These are phyloP conservation scores for Carex kokanica DNA, from an alignment of 176 grass and related monocot species.

Conservation along the genomic window DNA sequence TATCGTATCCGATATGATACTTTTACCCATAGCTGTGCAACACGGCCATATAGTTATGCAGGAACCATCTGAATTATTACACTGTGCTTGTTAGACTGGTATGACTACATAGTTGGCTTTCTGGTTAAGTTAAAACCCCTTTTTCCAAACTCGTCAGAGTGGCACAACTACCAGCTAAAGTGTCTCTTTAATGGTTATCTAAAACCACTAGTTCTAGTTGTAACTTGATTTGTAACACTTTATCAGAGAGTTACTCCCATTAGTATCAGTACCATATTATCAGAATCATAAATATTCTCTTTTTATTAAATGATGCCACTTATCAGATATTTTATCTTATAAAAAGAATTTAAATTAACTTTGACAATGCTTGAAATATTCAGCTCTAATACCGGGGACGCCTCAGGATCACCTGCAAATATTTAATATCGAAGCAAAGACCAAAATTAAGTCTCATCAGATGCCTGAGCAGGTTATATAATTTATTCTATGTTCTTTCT, in stretches of 20 bases:
- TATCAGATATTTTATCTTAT: background rate
- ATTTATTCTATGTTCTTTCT: background rate
- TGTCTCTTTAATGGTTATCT: too few species aligned
- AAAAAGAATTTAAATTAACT: background rate
- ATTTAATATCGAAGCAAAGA: constrained; percentile 92
- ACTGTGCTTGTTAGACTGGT: background rate
- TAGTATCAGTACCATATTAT: background rate
- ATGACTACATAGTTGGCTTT: background rate
- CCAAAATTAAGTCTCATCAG: constrained; percentile 91
- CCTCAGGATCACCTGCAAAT: constrained; percentile 91
- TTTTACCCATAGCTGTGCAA: background rate
- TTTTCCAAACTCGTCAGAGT: background rate
- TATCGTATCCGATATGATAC: too few species aligned
- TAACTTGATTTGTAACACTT: too few species aligned
- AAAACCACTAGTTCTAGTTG: too few species aligned
- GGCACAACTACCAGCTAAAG: background rate
- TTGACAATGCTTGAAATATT: constrained; percentile 28
- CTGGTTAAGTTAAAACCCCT: background rate
- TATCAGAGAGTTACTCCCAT: background rate
- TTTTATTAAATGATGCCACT: background rate
- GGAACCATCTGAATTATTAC: background rate
- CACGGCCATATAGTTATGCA: background rate
- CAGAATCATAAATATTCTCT: background rate
- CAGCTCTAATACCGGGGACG: constrained; percentile 82
- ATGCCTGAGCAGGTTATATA: constrained; percentile 71